Evolutionary conservation across 768 basidiomycete species (phyloP).

Genomic region (Roridomyces roridus): DNA sequence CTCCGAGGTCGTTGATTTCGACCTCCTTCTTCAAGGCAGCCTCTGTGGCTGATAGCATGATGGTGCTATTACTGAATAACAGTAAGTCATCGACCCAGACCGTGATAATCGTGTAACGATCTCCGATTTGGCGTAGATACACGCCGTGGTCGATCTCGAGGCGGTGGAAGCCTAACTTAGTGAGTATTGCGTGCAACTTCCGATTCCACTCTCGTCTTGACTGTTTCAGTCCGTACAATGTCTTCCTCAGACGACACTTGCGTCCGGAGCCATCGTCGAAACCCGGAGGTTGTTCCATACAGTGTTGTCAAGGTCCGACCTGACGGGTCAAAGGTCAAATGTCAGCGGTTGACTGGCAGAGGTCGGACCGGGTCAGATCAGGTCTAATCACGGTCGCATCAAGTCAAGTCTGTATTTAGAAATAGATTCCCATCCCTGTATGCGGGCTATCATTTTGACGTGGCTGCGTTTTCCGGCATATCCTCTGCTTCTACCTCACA

Average conservation of each 20-base stretch:
- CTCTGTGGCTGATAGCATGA: background rate
- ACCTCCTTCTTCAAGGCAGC: background rate
- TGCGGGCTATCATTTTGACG: too few relatives aligned
- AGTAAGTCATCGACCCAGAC: background rate
- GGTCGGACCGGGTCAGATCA: too few relatives aligned
- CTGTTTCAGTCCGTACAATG: background rate
- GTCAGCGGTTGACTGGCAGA: too few relatives aligned
- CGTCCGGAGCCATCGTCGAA: background rate
- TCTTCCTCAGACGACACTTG: background rate
- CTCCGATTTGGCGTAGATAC: background rate
- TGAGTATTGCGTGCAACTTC: background rate
- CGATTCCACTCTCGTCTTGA: constrained; percentile 4
- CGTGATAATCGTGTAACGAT: background rate
- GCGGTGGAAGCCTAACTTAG: background rate
- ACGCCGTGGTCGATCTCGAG: background rate
- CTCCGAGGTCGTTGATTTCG: background rate
- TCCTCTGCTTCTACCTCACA: too few relatives aligned
- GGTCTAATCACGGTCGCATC: too few relatives aligned
- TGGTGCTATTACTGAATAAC: background rate
- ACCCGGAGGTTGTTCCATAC: background rate
- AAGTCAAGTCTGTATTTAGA: too few relatives aligned
- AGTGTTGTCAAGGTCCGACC: too few relatives aligned
- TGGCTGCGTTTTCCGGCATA: too few relatives aligned
- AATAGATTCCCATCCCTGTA: too few relatives aligned
- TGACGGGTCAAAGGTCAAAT: too few relatives aligned